phyloP scores from a whole-genome alignment of 2,329 filamentous ascomycete genomes.

The Cadophora sp. region DNA sequence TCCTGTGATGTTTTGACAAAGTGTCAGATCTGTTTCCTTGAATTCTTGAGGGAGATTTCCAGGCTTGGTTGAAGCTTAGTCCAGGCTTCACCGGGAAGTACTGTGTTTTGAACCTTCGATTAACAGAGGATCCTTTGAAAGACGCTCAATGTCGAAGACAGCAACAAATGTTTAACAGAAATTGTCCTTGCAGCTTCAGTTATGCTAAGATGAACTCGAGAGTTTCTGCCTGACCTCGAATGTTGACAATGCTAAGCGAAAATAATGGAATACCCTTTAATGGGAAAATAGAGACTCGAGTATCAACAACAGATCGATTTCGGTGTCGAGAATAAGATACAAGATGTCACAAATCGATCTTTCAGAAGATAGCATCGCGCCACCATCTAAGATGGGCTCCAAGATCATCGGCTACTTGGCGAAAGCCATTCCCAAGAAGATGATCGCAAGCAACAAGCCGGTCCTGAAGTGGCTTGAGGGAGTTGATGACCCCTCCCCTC shows the following conservation, averaged over 20 bases:
- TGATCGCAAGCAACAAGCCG: background rate
- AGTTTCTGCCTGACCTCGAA: background rate
- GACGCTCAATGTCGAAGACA: background rate
- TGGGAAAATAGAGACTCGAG: background rate
- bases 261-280: too few species aligned
- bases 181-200: background rate
- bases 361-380: background rate
- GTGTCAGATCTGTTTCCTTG: too few species aligned
- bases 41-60: too few species aligned
- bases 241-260: constrained; percentile 5
- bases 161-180: background rate
- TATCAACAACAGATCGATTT: background rate
- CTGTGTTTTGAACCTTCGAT: background rate
- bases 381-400: background rate
- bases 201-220: background rate
- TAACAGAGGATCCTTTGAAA: background rate
- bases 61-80: too few species aligned
- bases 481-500: background rate
- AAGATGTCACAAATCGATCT: background rate
- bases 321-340: background rate
- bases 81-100: background rate
- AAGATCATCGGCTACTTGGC: background rate
- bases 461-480: background rate
- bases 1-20: too few species aligned
- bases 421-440: background rate